A percentile compares a stretch with the other conserved stretches of the same genome.
phyloP scores from a whole-genome alignment of 192 early-diverging fungal species.

The Mortierella hygrophila region DNA sequence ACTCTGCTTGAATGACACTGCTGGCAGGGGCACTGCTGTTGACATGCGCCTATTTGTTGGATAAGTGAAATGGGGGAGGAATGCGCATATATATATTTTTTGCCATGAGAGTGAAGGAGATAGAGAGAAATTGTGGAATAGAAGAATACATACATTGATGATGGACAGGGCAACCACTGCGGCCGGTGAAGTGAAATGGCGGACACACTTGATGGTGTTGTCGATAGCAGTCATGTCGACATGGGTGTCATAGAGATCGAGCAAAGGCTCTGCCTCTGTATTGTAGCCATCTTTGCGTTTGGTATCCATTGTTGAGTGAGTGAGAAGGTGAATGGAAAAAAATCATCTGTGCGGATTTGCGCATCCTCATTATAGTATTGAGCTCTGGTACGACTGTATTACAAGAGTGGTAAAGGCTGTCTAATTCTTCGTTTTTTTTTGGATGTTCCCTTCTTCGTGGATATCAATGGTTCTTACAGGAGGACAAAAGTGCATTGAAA shows the following conservation, averaged over 20 bases:
- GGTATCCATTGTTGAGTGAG: not conserved
- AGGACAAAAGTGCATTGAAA: too few species aligned
- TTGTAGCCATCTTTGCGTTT: not conserved
- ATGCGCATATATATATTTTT: not conserved
- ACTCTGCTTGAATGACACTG: not conserved
- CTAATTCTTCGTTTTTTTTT: too few species aligned
- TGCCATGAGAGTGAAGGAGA: not conserved
- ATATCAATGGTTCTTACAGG: too few species aligned
- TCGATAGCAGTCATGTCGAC: slow-evolving; percentile 18
- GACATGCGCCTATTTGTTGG: not conserved
- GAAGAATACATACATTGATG: not conserved
- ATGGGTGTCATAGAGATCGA: not conserved
- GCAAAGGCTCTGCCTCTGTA: too few species aligned
- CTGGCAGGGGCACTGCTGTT: not conserved
- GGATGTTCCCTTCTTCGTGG: too few species aligned
- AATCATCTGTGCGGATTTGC: too few species aligned
- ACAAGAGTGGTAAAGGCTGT: too few species aligned
- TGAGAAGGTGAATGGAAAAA: not conserved
- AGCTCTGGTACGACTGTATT: too few species aligned
- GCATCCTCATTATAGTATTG: too few species aligned
- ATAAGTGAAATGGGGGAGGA: not conserved
- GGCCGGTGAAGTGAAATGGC: too few species aligned
- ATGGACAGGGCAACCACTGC: not conserved
- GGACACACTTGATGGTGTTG: too few species aligned
- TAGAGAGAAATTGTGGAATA: not conserved